Evolutionary conservation across 2,329 filamentous ascomycete species (phyloP).

Genomic region (Arthrobotrys conoides): DNA sequence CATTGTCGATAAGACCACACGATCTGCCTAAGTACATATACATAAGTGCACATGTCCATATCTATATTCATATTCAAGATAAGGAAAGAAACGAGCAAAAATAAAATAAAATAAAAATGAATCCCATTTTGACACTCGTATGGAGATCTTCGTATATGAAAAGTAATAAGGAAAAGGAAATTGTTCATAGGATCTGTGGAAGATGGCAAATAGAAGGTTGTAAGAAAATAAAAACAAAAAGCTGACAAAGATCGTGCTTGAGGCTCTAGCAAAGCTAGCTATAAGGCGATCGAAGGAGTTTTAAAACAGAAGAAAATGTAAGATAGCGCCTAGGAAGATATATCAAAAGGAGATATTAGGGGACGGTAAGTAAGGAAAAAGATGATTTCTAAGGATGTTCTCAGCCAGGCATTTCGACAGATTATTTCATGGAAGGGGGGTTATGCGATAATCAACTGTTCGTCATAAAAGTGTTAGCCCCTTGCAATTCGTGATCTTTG

Average conservation of each 20-base stretch:
- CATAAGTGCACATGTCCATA: too few relatives aligned
- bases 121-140: background rate
- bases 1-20: too few relatives aligned
- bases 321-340: background rate
- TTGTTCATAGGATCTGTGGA: background rate
- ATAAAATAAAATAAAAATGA: background rate
- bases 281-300: background rate
- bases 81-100: background rate
- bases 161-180: too few relatives aligned
- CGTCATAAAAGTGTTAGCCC: background rate
- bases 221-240: too few relatives aligned
- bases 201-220: background rate
- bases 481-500: background rate
- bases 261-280: background rate
- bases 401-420: background rate
- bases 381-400: background rate
- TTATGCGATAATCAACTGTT: slow-evolving; percentile 58
- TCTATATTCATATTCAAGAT: background rate
- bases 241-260: background rate
- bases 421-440: background rate
- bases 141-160: background rate
- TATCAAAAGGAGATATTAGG: background rate
- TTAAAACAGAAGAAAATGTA: background rate
- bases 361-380: background rate
- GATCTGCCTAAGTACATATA: too few relatives aligned